Conservation (phyloP, 352 stramenopile genomes). For the Phytophthora fragariaefolia region DNA sequence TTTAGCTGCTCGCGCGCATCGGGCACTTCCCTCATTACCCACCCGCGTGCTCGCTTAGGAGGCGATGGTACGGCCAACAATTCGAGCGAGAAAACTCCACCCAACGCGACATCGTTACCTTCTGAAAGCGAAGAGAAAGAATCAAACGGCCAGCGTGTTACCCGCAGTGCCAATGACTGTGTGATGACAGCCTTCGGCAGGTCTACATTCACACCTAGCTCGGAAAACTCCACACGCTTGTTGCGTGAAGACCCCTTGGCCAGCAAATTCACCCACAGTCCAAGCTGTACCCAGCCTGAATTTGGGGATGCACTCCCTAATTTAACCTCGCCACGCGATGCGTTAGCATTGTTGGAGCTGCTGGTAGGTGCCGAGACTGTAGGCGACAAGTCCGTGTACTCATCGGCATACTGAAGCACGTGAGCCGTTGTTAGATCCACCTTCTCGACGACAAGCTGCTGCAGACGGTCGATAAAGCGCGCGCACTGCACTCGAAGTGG, state of each 20-base stretch:
- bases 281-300: slow-evolving; percentile 56
- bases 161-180: slow-evolving; percentile 75
- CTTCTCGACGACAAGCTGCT: slow-evolving; percentile 66
- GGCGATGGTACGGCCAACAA: slow-evolving; percentile 70
- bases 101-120: slow-evolving; percentile 53
- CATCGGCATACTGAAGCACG: slow-evolving; percentile 76
- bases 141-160: slow-evolving; percentile 72
- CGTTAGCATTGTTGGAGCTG: slow-evolving; percentile 31
- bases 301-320: slow-evolving; percentile 53
- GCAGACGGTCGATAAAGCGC: slow-evolving; percentile 58
- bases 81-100: slow-evolving; percentile 73
- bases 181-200: slow-evolving; percentile 82
- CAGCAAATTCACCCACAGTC: slow-evolving; percentile 78
- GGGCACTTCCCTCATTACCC: slow-evolving; percentile 79
- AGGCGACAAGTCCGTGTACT: slow-evolving; percentile 65
- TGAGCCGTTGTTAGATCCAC: slow-evolving; percentile 69
- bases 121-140: slow-evolving; percentile 29
- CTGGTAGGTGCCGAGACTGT: slow-evolving; percentile 1
- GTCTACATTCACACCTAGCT: slow-evolving; percentile 70
- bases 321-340: slow-evolving; percentile 68
- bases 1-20: slow-evolving; percentile 64
- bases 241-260: slow-evolving; percentile 77
- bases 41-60: slow-evolving; percentile 71
- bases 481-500: slow-evolving; percentile 46
- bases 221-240: slow-evolving; percentile 78